Evolutionary conservation across 495 filamentous ascomycete species (phyloP).

Genomic region (Aspergillus cavernicola): DNA sequence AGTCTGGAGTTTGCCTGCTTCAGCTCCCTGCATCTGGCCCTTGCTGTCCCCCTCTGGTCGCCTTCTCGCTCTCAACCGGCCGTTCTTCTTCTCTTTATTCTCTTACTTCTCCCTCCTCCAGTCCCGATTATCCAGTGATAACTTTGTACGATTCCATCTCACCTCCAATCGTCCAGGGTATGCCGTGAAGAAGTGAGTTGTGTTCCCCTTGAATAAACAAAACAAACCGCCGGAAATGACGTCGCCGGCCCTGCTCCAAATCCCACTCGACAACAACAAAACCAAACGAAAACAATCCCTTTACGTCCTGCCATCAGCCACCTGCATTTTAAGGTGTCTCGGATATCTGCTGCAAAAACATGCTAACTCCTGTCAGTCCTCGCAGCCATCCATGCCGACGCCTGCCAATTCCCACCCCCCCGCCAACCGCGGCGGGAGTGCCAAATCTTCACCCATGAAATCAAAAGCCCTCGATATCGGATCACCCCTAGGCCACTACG

Average conservation of each 20-base stretch:
- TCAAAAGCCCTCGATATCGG: constrained; percentile 49
- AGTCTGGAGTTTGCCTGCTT: neutral
- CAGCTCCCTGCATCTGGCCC: constrained; percentile 3
- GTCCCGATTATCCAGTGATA: neutral
- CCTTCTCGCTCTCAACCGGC: constrained; percentile 2
- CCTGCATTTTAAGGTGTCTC: neutral
- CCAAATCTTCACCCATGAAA: constrained; percentile 35
- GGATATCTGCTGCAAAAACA: constrained; percentile 12
- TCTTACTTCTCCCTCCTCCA: neutral
- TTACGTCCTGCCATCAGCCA: no score
- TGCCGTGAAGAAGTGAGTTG: constrained; percentile 12
- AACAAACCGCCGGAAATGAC: constrained; percentile 11
- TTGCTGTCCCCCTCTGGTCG: neutral
- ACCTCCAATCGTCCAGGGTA: constrained; percentile 5
- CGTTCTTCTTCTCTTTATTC: neutral
- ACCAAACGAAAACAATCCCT: constrained; percentile 22
- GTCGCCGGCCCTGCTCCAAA: constrained; percentile 9
- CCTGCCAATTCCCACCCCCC: constrained; percentile 40
- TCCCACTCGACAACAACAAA: constrained; percentile 12
- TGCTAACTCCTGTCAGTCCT: constrained; percentile 13
- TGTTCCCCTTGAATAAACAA: constrained; percentile 13
- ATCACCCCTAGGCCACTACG: constrained; percentile 45
- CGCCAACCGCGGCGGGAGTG: constrained; percentile 37
- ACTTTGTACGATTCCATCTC: neutral
- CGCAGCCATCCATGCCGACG: constrained; percentile 39